phyloP scores from a whole-genome alignment of 1,284 basidiomycete species.

The Ceratobasidium sp. region DNA sequence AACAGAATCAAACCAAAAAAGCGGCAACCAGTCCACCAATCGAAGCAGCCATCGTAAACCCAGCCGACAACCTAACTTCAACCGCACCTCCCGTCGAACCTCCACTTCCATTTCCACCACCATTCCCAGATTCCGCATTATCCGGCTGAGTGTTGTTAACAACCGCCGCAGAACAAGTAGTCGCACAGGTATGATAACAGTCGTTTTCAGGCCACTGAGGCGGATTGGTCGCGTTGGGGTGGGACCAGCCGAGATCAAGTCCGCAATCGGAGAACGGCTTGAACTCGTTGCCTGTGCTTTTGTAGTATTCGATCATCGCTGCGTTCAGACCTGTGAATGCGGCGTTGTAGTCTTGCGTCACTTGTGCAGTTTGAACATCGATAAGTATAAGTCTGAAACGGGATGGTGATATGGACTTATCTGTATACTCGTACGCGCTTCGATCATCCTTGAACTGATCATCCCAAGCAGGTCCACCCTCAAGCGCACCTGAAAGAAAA shows the following conservation, averaged over 20 bases:
- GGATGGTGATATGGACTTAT: slow-evolving; percentile 34
- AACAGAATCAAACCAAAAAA: slow-evolving; percentile 26
- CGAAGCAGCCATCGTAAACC: slow-evolving; percentile 1
- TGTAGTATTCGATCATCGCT: slow-evolving; percentile 45
- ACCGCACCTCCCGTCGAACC: slow-evolving; percentile 8
- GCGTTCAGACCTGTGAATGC: slow-evolving; percentile 49
- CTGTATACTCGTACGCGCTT: slow-evolving; percentile 47
- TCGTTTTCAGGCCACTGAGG: slow-evolving; percentile 47
- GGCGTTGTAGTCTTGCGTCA: slow-evolving; percentile 49
- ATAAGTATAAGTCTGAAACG: slow-evolving; percentile 3
- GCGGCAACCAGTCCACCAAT: slow-evolving; percentile 19
- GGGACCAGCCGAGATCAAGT: slow-evolving; percentile 48
- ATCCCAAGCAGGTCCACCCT: slow-evolving; percentile 48
- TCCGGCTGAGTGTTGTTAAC: neutral
- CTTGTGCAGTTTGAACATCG: slow-evolving; percentile 34
- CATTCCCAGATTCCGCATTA: neutral
- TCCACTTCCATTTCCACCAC: neutral
- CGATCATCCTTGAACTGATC: slow-evolving; percentile 47
- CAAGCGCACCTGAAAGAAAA: slow-evolving; percentile 40
- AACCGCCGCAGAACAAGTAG: neutral
- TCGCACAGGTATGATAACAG: slow-evolving; percentile 48
- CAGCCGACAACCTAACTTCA: neutral
- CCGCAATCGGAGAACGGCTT: slow-evolving; percentile 48
- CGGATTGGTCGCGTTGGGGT: slow-evolving; percentile 46
- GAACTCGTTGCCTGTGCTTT: slow-evolving; percentile 37